Evolutionary conservation across 2,329 filamentous ascomycete genomes (phyloP).

Genomic region (Alternaria rosae): DNA sequence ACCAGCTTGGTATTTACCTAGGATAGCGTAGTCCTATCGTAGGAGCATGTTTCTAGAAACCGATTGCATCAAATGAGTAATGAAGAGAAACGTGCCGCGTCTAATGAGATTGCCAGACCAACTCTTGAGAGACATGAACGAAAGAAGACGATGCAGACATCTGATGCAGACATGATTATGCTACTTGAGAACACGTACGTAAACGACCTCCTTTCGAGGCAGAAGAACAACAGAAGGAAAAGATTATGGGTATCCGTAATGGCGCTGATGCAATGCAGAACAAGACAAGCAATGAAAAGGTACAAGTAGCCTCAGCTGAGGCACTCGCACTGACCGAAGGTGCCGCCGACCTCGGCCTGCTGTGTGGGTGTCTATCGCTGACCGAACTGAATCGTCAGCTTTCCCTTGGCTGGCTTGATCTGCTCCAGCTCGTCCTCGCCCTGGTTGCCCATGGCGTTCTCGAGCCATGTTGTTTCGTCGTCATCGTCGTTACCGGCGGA

Average conservation of each 20-base stretch:
- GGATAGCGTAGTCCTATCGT: neutral
- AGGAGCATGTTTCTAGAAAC: neutral
- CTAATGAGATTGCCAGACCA: neutral
- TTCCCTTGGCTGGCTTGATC: constrained; percentile 35
- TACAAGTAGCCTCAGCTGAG: constrained; percentile 20
- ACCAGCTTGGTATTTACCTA: neutral
- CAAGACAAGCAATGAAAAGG: constrained; percentile 37
- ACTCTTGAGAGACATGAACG: neutral
- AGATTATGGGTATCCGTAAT: constrained; percentile 40
- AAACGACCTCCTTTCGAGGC: neutral
- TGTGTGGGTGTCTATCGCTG: constrained; percentile 25
- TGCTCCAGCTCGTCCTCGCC: constrained; percentile 28
- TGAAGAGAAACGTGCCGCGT: neutral
- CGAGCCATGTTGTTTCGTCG: constrained; percentile 48
- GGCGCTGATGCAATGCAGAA: constrained; percentile 18
- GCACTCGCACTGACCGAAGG: neutral
- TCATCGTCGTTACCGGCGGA: constrained; percentile 34
- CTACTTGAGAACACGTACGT: neutral
- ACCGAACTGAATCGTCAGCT: constrained; percentile 50
- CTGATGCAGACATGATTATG: neutral
- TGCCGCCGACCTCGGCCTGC: neutral
- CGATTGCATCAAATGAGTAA: neutral
- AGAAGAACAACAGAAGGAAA: neutral
- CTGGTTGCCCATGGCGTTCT: constrained; percentile 36
- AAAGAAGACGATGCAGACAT: neutral